Evolutionary conservation across 1,139 yeast genomes (phyloP).

Genomic region (Geotrichum cucujoidarum): DNA sequence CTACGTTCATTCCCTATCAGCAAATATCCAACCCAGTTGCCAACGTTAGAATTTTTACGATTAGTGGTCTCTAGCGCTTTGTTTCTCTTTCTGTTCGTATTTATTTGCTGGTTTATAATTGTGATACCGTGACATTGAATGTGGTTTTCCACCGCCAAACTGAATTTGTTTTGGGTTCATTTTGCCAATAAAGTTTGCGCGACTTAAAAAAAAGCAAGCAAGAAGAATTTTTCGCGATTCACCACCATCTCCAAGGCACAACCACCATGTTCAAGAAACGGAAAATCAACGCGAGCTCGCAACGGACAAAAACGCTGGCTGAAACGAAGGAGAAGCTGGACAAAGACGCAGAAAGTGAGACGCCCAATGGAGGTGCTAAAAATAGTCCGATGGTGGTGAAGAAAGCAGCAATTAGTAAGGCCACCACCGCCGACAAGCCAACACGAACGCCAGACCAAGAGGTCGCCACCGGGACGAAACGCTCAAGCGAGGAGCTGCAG

Average conservation of each 20-base stretch:
- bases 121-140: no score
- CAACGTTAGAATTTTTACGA: no score
- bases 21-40: no score
- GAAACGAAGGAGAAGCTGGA: constrained; percentile 7
- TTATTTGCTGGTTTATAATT: no score
- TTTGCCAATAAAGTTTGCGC: no score
- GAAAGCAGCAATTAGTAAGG: not conserved
- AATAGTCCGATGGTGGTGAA: not conserved
- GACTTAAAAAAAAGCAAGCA: not conserved
- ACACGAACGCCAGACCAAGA: not conserved
- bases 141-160: not conserved
- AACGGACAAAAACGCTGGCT: constrained; percentile 11
- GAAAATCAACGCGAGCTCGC: constrained; percentile 7
- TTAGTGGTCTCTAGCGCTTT: no score
- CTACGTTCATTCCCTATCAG: no score
- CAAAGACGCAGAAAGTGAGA: not conserved
- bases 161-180: not conserved
- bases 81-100: no score
- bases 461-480: not conserved
- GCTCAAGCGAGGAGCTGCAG: not conserved
- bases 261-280: constrained; percentile 15
- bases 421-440: not conserved
- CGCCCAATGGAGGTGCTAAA: not conserved
- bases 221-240: not conserved
- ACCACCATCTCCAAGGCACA: not conserved